Conservation (phyloP, 2,329 filamentous ascomycete genomes). For the Monosporascus sp. region DNA sequence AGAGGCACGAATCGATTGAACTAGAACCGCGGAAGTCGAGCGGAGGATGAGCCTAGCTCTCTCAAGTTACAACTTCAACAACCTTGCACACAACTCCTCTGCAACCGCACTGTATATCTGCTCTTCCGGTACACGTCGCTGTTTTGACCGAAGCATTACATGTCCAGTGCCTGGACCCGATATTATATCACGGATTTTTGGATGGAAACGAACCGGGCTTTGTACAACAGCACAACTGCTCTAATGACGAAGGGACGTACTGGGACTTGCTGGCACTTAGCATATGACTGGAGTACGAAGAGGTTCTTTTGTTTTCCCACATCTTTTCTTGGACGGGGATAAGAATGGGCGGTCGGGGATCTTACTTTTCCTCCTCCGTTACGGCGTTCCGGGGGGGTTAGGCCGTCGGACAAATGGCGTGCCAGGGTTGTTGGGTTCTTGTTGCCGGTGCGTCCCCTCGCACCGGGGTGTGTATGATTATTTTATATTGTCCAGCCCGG, state of each 20-base stretch:
- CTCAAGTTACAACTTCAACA: not conserved
- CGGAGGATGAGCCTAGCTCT: constrained; percentile 7
- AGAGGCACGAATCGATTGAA: constrained; percentile 42
- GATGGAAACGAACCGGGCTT: not conserved
- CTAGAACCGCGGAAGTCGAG: constrained; percentile 40
- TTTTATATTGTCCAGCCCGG: too few relatives aligned
- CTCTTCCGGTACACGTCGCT: constrained; percentile 1
- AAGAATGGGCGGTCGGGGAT: not conserved
- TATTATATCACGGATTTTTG: not conserved
- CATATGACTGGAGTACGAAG: not conserved
- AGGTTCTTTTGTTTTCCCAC: not conserved
- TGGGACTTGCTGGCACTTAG: not conserved
- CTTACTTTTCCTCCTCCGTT: not conserved
- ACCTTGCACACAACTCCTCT: constrained; percentile 6
- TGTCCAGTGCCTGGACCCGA: not conserved
- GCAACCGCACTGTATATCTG: constrained; percentile 25
- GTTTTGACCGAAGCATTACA: constrained; percentile 11
- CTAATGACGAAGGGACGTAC: not conserved
- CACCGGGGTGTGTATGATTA: not conserved
- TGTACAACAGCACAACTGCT: not conserved
- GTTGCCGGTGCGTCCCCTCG: not conserved
- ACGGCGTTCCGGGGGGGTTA: not conserved
- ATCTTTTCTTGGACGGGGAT: not conserved
- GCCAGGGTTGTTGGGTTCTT: not conserved
- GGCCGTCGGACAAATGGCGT: not conserved